Evolutionary conservation across 495 filamentous ascomycete genomes (phyloP).

Genomic region (Evansstolkia leycettana): DNA sequence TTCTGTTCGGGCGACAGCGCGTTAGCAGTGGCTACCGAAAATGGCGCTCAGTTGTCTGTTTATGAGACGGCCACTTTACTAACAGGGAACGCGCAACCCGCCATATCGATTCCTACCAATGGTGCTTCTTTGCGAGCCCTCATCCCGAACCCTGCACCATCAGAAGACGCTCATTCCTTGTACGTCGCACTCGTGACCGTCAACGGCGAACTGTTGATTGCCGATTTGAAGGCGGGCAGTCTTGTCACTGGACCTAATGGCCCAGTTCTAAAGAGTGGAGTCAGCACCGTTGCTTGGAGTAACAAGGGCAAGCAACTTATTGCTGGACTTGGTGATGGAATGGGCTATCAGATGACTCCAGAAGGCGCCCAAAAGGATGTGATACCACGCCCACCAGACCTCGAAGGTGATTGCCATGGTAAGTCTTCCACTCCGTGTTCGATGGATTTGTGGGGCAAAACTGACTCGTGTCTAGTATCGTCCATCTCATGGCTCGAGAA

Average conservation of each 20-base stretch:
- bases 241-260: conserved; percentile 51
- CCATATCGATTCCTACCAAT: conserved; percentile 67
- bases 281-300: conserved; percentile 87
- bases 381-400: conserved; percentile 63
- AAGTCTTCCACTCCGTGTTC: conserved; percentile 8
- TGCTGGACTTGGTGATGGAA: conserved; percentile 75
- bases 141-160: conserved; percentile 65
- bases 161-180: conserved; percentile 25
- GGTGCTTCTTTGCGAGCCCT: conserved; percentile 61
- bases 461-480: conserved; percentile 43
- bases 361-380: conserved; percentile 61
- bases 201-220: conserved; percentile 71
- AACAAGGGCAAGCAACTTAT: conserved; percentile 84
- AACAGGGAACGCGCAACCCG: conserved; percentile 50
- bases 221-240: conserved; percentile 58
- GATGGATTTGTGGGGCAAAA: too few relatives aligned
- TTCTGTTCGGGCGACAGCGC: conserved; percentile 80
- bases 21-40: conserved; percentile 71
- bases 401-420: conserved; percentile 60
- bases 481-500: conserved; percentile 83
- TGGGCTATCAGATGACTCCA: conserved; percentile 70
- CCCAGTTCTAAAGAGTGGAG: conserved; percentile 53
- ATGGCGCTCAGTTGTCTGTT: conserved; percentile 69
- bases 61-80: conserved; percentile 59
- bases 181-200: conserved; percentile 68